Evolutionary conservation across 768 basidiomycete genomes (phyloP).

Genomic region (Pulveroboletus sp.): DNA sequence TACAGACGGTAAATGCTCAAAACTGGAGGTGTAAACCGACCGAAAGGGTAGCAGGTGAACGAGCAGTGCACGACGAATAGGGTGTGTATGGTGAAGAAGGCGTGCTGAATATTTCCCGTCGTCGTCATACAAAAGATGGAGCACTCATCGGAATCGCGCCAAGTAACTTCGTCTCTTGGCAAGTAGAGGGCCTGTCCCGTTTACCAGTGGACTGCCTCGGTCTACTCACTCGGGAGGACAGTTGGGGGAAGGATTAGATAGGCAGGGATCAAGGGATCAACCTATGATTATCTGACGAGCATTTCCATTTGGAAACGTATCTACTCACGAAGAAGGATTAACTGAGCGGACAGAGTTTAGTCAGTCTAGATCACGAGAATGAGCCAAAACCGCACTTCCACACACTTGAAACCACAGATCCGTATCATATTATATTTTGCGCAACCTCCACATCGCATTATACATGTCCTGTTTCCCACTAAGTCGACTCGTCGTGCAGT

Average conservation of each 20-base stretch:
- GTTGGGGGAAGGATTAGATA: neutral
- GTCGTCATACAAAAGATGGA: neutral
- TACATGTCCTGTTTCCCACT: conserved; percentile 2
- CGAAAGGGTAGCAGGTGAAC: too few relatives aligned
- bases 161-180: neutral
- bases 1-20: too few relatives aligned
- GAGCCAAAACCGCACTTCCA: neutral
- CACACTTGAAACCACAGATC: neutral
- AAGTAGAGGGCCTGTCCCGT: neutral
- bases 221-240: neutral
- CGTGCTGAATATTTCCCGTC: too few relatives aligned
- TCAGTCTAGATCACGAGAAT: neutral
- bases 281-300: neutral
- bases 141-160: neutral
- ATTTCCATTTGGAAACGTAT: neutral
- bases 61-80: too few relatives aligned
- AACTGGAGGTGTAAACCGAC: too few relatives aligned
- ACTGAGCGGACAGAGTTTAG: neutral
- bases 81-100: too few relatives aligned
- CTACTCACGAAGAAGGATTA: neutral
- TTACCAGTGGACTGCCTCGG: too few relatives aligned
- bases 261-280: neutral
- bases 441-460: neutral
- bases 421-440: neutral
- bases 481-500: conserved; percentile 70